phyloP scores from a whole-genome alignment of 2,329 filamentous ascomycete species.

The Monosporascus sp. region DNA sequence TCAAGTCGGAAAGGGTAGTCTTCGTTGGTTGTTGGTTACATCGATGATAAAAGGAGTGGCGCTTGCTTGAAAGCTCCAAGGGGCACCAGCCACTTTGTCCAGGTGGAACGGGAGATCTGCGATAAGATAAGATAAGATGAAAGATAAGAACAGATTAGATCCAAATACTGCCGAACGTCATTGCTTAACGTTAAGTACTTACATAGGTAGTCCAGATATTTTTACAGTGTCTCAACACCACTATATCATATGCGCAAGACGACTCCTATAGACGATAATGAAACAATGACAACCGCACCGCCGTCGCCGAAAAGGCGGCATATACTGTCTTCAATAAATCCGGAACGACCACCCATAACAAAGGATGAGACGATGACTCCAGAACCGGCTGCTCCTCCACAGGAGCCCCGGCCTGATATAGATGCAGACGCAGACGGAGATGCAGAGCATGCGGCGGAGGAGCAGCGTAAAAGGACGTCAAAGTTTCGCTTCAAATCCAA shows the following conservation, averaged over 20 bases:
- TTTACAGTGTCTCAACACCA: not conserved
- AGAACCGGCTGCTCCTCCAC: slow-evolving; percentile 4
- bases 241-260: not conserved
- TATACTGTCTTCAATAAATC: slow-evolving; percentile 28
- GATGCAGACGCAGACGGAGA: not conserved
- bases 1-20: no score
- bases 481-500: slow-evolving; percentile 40
- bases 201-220: not conserved
- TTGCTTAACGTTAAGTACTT: not conserved
- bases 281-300: slow-evolving; percentile 22
- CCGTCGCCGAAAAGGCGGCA: slow-evolving; percentile 29
- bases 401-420: slow-evolving; percentile 3
- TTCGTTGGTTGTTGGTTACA: not conserved
- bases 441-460: slow-evolving; percentile 9
- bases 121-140: no score
- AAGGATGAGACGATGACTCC: slow-evolving; percentile 3
- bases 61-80: not conserved
- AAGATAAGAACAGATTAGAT: no score
- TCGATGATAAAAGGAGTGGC: not conserved
- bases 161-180: not conserved
- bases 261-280: slow-evolving; percentile 12
- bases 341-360: slow-evolving; percentile 15
- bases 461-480: slow-evolving; percentile 19
- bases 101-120: no score
- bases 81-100: no score